A percentile compares a stretch with the other conserved stretches of the same genome.
phyloP scores from a whole-genome alignment of 1,139 yeast species.

The Yamadazyma membranifaciens region DNA sequence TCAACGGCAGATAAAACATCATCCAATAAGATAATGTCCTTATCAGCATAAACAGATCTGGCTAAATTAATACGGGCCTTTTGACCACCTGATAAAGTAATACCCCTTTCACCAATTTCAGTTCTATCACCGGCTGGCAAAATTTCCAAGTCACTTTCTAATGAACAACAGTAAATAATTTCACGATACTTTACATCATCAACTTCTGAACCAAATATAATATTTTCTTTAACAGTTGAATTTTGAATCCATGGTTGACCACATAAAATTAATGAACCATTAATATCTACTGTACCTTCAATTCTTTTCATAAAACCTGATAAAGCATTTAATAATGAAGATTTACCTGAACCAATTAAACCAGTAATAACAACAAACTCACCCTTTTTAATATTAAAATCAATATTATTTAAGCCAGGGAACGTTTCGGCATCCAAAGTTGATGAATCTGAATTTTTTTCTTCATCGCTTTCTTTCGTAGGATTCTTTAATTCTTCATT shows the following conservation, averaged over 20 bases:
- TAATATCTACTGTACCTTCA: slow-evolving; percentile 36
- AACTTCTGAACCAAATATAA: slow-evolving; percentile 29
- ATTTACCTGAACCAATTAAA: slow-evolving; percentile 69
- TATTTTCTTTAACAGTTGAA: slow-evolving; percentile 41
- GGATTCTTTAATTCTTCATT: slow-evolving; percentile 6
- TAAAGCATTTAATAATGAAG: slow-evolving; percentile 56
- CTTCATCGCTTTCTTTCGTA: slow-evolving; percentile 7
- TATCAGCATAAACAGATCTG: slow-evolving; percentile 42
- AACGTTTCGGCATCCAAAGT: slow-evolving; percentile 7
- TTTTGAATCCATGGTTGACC: slow-evolving; percentile 54
- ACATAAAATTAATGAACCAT: slow-evolving; percentile 43
- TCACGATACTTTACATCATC: slow-evolving; percentile 26
- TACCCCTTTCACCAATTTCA: slow-evolving; percentile 50
- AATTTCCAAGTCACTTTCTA: slow-evolving; percentile 35
- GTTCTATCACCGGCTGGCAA: slow-evolving; percentile 46
- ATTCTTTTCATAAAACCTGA: slow-evolving; percentile 54
- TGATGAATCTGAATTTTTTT: slow-evolving; percentile 5
- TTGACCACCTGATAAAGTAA: slow-evolving; percentile 50
- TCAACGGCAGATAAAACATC: slow-evolving; percentile 52
- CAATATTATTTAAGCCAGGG: slow-evolving; percentile 26
- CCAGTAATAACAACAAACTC: slow-evolving; percentile 75
- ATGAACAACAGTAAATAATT: slow-evolving; percentile 35
- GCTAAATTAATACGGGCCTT: slow-evolving; percentile 48
- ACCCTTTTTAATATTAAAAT: slow-evolving; percentile 46
- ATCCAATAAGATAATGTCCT: slow-evolving; percentile 41